A percentile compares a stretch with the other conserved stretches of the same genome.
phyloP scores from a whole-genome alignment of 2,329 filamentous ascomycete species.

The Clarireedia homoeocarpa region DNA sequence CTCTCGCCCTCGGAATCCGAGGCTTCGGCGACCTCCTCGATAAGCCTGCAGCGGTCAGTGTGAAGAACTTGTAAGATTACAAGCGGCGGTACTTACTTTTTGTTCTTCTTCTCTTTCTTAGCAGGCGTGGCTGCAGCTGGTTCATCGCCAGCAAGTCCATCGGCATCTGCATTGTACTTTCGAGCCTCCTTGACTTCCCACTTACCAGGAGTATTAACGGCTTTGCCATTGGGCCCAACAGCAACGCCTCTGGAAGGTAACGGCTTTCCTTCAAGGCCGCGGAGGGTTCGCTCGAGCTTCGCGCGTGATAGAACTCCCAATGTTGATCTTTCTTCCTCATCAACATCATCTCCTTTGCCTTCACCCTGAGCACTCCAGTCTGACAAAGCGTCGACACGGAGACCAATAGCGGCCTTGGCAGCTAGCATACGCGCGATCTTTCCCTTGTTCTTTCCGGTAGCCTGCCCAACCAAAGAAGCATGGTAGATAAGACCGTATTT shows the following conservation, averaged over 20 bases:
- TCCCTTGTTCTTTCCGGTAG: constrained; percentile 96
- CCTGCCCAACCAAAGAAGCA: constrained; percentile 89
- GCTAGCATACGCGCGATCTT: constrained; percentile 97
- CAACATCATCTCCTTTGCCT: constrained; percentile 54
- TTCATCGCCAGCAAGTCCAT: constrained; percentile 68
- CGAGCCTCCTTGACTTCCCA: constrained; percentile 87
- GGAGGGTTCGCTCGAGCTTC: constrained; percentile 68
- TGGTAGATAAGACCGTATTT: constrained; percentile 97
- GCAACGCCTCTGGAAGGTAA: constrained; percentile 67
- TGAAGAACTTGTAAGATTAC: not conserved
- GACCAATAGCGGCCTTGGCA: constrained; percentile 84
- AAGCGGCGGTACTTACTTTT: constrained; percentile 28
- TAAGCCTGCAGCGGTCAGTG: constrained; percentile 19
- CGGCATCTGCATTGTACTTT: constrained; percentile 92
- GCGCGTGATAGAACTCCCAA: constrained; percentile 66
- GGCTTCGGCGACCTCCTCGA: constrained; percentile 30
- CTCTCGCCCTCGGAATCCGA: constrained; percentile 8
- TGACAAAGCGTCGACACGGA: constrained; percentile 83
- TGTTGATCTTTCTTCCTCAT: constrained; percentile 82
- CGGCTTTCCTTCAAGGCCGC: constrained; percentile 83
- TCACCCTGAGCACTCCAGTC: constrained; percentile 65
- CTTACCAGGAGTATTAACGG: constrained; percentile 57
- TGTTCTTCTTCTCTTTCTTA: constrained; percentile 45
- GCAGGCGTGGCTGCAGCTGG: constrained; percentile 37
- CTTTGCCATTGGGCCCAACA: constrained; percentile 66